A percentile compares a stretch with the other conserved stretches of the same genome.
Evolutionary conservation across 345 rosid species (phyloP).

Genomic region (Reutealis trisperma): DNA sequence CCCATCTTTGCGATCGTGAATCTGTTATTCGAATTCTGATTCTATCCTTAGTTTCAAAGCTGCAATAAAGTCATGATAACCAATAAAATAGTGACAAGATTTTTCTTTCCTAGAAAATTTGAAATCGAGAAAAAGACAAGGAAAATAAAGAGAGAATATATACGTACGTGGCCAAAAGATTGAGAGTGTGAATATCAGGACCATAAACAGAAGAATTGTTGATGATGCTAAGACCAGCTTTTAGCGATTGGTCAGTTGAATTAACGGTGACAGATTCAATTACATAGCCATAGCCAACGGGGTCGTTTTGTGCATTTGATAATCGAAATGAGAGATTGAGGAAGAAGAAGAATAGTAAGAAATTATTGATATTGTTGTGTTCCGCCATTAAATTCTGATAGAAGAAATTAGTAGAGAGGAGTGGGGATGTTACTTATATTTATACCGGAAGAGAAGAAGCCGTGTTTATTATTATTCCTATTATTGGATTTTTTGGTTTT

Average conservation of each 20-base stretch:
- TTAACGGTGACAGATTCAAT: not conserved
- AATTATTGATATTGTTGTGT: not conserved
- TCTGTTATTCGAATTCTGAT: slow-evolving; percentile 26
- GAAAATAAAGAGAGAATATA: no score
- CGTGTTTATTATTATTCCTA: no score
- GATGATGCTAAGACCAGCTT: not conserved
- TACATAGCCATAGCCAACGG: not conserved
- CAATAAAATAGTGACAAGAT: not conserved
- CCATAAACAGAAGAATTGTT: not conserved
- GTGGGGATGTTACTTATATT: no score
- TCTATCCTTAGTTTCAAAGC: slow-evolving; percentile 20
- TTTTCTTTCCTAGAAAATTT: not conserved
- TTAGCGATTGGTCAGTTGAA: not conserved
- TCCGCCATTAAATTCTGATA: not conserved
- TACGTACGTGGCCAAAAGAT: not conserved
- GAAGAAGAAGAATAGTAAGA: not conserved
- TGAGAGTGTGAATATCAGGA: not conserved
- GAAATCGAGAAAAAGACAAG: not conserved
- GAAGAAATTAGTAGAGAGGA: not conserved
- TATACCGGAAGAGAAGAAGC: no score
- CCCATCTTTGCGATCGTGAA: slow-evolving; percentile 22
- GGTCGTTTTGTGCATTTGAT: not conserved
- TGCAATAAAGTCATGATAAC: not conserved
- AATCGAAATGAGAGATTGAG: not conserved
- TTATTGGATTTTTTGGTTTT: no score